Evolutionary conservation across 2,329 filamentous ascomycete species (phyloP), one percentile per base, ranked within the genome.

Genomic region (Monilinia laxa): DNA sequence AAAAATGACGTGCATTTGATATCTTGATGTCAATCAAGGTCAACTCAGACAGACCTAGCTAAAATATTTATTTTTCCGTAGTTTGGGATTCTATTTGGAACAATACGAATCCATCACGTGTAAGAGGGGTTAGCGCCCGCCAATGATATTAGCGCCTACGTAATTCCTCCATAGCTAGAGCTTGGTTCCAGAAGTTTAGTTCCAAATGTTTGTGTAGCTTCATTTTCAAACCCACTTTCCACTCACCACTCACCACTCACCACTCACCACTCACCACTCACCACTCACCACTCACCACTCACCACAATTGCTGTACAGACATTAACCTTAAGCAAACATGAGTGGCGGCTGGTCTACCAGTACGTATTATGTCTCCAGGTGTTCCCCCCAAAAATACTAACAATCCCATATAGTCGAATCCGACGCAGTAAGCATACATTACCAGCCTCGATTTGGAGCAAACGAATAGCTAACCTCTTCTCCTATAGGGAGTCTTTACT

Each of bases 301-400:
- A 38, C 31, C 9, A 52, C 45, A 40, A 49, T 16, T n/a, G 60
- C 59, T 51, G 47, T 35, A 6, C 31, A 35, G 45, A 64, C 62
- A 28, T 59, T 54, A 57, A 25, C 38, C 23, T 25, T n/a, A 9
- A 51, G 58, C 16, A 66, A 80, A 74, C 53, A 89, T 88, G 87
- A 91, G 90, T 80, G 90, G 88, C 73, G 93, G 94, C 70, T 98
- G 94, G 94, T 97, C 96, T 79, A 98, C 94, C 51, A 97, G 87
- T 88, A 77, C 77, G 84, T 78, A 64, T 59, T 66, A 20, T 28
- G 63, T 42, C 64, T 56, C 14, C 18, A 70, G 58, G 67, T 28
- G 9, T 54, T 64, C 25, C 52, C 62, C 23, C n/a, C 28, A 62
- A 40, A 25, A 54, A 54, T 68, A 49, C 70, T 73, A 67, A 74